Percentiles rank a stretch among this genome's conserved stretches.
These are phyloP conservation scores for Aciculoconidium aculeatum DNA, from an alignment of 805 yeast genomes.

Conservation along the genomic window DNA sequence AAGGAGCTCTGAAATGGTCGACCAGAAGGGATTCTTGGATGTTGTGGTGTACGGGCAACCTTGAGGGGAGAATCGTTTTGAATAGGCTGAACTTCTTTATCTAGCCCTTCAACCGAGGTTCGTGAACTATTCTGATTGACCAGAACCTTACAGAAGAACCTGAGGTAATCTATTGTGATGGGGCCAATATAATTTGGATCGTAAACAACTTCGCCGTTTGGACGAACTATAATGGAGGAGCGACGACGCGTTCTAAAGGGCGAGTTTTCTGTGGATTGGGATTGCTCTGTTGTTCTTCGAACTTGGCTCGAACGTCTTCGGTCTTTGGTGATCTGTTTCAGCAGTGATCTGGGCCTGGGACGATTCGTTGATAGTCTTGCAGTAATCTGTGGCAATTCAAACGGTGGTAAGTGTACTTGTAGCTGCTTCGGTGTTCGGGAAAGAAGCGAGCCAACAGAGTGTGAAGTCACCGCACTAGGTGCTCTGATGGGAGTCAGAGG, in stretches of 20 bases:
- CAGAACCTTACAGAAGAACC: conserved; percentile 29
- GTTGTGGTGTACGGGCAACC: no score
- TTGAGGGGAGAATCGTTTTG: no score
- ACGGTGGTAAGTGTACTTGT: conserved; percentile 18
- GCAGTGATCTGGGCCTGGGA: conserved; percentile 3
- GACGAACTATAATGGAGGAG: conserved; percentile 20
- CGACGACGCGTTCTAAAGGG: conserved; percentile 16
- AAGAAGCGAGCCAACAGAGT: conserved; percentile 1
- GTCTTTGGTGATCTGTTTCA: neutral
- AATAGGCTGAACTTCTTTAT: conserved; percentile 3
- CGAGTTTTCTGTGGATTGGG: conserved; percentile 4
- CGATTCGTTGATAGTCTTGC: conserved; percentile 6
- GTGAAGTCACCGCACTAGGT: no score
- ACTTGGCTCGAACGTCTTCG: neutral
- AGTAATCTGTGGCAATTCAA: conserved; percentile 14
- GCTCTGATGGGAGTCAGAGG: conserved; percentile 4
- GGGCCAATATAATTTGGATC: conserved; percentile 31
- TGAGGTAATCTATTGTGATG: conserved; percentile 31
- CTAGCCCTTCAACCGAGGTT: conserved; percentile 9
- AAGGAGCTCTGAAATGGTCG: conserved; percentile 24
- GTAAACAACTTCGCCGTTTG: conserved; percentile 18
- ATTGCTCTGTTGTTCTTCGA: no score
- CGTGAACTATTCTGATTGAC: conserved; percentile 14
- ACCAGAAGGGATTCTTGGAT: no score
- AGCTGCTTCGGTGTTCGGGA: conserved; percentile 1